These are phyloP conservation scores for Podospora didyma DNA, from an alignment of 495 filamentous ascomycete species.

Conservation along the genomic window DNA sequence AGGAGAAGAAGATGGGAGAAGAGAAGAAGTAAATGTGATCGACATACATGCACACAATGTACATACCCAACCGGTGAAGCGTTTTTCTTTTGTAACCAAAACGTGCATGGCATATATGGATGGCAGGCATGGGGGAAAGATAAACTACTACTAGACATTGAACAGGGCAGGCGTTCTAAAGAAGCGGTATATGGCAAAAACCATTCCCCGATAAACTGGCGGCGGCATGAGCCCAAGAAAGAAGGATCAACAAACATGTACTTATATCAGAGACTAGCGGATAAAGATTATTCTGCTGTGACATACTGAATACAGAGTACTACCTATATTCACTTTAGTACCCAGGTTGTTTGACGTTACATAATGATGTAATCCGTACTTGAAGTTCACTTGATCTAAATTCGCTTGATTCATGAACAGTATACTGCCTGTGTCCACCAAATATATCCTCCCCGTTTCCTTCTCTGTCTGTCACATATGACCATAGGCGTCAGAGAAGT, in stretches of 20 bases:
- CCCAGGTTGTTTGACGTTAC: no score
- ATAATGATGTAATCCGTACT: no score
- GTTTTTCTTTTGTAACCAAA: slow-evolving; percentile 12
- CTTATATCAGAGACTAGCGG: no score
- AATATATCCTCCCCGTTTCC: background rate
- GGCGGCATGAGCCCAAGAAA: no score
- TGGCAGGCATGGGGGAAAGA: slow-evolving; percentile 18
- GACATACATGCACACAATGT: slow-evolving; percentile 6
- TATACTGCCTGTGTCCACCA: no score
- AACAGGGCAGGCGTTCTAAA: slow-evolving; percentile 8
- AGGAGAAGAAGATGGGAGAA: slow-evolving; percentile 8
- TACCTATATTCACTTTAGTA: no score
- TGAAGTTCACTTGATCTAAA: no score
- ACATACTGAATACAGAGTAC: no score
- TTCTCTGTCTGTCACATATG: background rate
- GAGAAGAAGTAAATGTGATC: background rate
- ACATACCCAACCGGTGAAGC: background rate
- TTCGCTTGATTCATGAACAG: no score
- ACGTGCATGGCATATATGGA: slow-evolving; percentile 5
- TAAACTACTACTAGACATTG: slow-evolving; percentile 10
- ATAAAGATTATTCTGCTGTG: no score
- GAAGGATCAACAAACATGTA: no score
- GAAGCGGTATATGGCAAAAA: slow-evolving; percentile 1
- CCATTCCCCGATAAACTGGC: no score
- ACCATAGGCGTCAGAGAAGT: slow-evolving; percentile 14